These are phyloP conservation scores for Mrakia frigida DNA, from an alignment of 768 basidiomycete species.

Conservation along the genomic window DNA sequence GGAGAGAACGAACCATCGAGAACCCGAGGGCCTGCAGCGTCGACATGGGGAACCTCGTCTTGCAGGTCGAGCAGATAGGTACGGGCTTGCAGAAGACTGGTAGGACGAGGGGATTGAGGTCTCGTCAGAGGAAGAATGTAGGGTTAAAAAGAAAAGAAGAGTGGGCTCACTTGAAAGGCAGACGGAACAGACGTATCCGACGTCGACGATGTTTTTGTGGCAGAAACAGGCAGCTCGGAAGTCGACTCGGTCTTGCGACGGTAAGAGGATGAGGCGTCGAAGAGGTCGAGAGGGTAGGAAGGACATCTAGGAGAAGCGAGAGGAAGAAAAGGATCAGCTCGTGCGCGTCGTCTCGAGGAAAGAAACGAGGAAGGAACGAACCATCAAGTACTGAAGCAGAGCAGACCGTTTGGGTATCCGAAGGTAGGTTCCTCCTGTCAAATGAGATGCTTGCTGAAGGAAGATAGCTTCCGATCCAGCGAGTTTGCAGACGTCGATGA, in stretches of 20 bases:
- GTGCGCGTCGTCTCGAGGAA: neutral
- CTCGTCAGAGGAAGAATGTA: neutral
- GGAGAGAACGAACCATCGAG: conserved; percentile 4
- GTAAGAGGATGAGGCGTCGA: conserved; percentile 70
- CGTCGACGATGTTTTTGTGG: conserved; percentile 92
- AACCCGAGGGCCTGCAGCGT: conserved; percentile 26
- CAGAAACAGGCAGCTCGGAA: conserved; percentile 98
- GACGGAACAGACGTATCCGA: conserved; percentile 98
- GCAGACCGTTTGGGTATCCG: conserved; percentile 72
- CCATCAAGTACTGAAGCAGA: conserved; percentile 86
- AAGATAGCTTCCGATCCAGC: conserved; percentile 87
- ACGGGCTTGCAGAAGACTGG: conserved; percentile 38
- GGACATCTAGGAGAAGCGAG: conserved; percentile 62
- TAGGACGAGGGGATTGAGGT: neutral
- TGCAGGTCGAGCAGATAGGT: conserved; percentile 37
- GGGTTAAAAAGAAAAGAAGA: neutral
- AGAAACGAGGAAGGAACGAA: conserved; percentile 41
- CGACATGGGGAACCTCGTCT: conserved; percentile 36
- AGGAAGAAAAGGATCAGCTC: neutral
- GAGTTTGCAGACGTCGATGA: conserved; percentile 92
- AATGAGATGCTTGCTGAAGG: conserved; percentile 91
- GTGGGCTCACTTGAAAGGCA: conserved; percentile 79
- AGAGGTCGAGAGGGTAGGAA: conserved; percentile 67
- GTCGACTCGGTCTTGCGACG: conserved; percentile 91
- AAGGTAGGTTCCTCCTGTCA: conserved; percentile 92